Conservation (phyloP, 2,329 filamentous ascomycete species). For the Hortaea sp. region DNA sequence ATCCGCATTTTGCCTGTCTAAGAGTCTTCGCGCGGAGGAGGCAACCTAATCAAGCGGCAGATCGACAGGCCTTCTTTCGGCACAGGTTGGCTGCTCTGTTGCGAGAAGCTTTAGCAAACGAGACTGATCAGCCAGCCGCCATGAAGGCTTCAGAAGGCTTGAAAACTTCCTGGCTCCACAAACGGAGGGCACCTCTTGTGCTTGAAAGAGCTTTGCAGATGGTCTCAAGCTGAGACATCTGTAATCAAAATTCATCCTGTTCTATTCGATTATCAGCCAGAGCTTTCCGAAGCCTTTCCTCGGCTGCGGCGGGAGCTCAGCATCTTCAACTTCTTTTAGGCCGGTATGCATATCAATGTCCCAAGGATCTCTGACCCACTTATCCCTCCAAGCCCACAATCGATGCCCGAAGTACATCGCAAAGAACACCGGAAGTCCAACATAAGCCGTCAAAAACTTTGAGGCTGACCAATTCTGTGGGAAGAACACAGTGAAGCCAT, state of each 20-base stretch:
- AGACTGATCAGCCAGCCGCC: no score
- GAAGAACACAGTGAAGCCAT: constrained; percentile 68
- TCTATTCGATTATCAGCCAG: constrained; percentile 1
- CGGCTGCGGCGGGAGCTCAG: constrained; percentile 24
- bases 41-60: no score
- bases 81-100: no score
- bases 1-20: no score
- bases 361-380: constrained; percentile 40
- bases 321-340: constrained; percentile 20
- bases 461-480: constrained; percentile 51
- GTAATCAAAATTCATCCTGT: neutral
- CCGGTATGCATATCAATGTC: constrained; percentile 45
- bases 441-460: constrained; percentile 56
- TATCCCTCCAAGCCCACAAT: constrained; percentile 36
- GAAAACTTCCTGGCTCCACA: no score
- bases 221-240: no score
- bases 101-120: no score
- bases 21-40: no score
- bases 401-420: constrained; percentile 45
- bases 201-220: no score
- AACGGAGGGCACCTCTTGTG: no score
- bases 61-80: no score
- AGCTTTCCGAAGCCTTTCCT: constrained; percentile 27
- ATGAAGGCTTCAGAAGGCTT: no score
- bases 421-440: constrained; percentile 49